These are phyloP conservation scores for Russula sp. DNA, from an alignment of 768 basidiomycete genomes.

Conservation along the genomic window DNA sequence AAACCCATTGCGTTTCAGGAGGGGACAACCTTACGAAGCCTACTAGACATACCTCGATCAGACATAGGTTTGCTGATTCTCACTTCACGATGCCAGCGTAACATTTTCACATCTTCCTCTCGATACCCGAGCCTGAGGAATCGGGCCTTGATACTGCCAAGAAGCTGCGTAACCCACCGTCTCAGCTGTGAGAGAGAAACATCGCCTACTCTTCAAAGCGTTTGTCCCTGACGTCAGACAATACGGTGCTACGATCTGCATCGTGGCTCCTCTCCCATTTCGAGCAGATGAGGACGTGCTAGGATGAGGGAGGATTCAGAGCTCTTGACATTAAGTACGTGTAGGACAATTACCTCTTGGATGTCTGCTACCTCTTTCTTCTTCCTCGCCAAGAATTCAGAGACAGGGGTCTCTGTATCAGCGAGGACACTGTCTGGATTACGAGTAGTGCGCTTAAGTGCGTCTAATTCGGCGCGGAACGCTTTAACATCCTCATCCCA, in stretches of 20 bases:
- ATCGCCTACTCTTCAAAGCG: conserved; percentile 12
- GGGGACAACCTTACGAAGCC: no score
- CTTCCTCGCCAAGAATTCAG: no score
- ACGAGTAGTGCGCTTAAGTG: no score
- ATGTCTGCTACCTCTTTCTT: not conserved
- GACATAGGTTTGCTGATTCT: conserved; percentile 9
- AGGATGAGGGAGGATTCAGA: not conserved
- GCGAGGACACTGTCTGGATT: no score
- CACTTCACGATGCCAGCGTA: conserved; percentile 9
- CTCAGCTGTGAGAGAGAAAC: no score
- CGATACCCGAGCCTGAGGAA: not conserved
- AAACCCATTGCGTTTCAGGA: no score
- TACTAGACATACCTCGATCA: not conserved
- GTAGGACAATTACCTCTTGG: not conserved
- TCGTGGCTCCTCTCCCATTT: conserved; percentile 12
- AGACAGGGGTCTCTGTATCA: no score
- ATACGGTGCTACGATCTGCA: not conserved
- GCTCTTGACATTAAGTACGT: not conserved
- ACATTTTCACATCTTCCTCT: not conserved
- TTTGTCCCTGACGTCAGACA: conserved; percentile 1
- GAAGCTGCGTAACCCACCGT: not conserved
- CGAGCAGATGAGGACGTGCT: no score
- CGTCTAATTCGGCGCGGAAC: not conserved
- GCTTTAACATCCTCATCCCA: conserved; percentile 5
- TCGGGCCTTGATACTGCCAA: conserved; percentile 6